Conservation (phyloP, 805 yeast genomes). For the Grigorovia jiainica region DNA sequence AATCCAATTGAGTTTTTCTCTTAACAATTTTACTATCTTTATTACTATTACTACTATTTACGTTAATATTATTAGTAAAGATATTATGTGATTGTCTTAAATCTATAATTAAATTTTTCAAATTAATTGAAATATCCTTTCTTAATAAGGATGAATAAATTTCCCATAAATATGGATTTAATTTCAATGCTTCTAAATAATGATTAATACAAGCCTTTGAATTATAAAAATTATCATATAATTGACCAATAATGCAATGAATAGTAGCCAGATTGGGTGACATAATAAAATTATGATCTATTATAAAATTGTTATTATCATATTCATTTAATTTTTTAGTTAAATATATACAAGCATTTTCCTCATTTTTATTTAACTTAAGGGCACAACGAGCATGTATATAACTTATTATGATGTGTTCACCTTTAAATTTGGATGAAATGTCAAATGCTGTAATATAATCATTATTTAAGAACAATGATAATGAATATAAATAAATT, state of each 20-base stretch:
- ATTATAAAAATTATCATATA: slow-evolving; percentile 52
- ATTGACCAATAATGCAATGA: slow-evolving; percentile 58
- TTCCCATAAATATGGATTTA: slow-evolving; percentile 79
- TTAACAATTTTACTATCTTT: background rate
- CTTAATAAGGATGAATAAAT: slow-evolving; percentile 69
- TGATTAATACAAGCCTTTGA: slow-evolving; percentile 53
- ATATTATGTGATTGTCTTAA: background rate
- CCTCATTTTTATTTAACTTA: slow-evolving; percentile 12
- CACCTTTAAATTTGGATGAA: slow-evolving; percentile 26
- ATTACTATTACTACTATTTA: background rate
- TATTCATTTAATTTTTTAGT: slow-evolving; percentile 6
- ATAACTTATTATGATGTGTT: slow-evolving; percentile 68
- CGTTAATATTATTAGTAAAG: background rate
- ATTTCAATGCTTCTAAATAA: slow-evolving; percentile 58
- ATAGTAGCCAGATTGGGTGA: slow-evolving; percentile 65
- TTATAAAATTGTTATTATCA: background rate
- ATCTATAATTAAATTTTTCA: slow-evolving; percentile 12
- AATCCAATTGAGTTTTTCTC: background rate
- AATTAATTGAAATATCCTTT: slow-evolving; percentile 58
- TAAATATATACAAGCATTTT: slow-evolving; percentile 9
- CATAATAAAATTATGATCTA: slow-evolving; percentile 22
- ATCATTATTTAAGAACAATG: slow-evolving; percentile 48
- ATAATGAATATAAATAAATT: slow-evolving; percentile 58
- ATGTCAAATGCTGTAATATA: slow-evolving; percentile 54
- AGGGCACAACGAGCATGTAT: slow-evolving; percentile 57